phyloP scores from a whole-genome alignment of 2,329 filamentous ascomycete genomes.

The Penicillium paneum region DNA sequence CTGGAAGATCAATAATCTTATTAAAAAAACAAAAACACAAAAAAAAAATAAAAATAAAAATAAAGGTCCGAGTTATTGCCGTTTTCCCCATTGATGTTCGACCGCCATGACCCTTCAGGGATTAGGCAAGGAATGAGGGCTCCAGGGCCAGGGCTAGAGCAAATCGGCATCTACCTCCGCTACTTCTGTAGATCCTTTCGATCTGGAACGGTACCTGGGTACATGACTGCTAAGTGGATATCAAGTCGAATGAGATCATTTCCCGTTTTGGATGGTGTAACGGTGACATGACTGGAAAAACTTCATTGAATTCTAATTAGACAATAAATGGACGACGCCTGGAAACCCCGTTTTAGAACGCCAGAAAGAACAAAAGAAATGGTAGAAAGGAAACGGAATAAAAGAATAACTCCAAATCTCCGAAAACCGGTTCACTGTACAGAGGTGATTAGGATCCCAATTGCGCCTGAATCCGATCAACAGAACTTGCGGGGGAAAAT shows the following conservation, averaged over 20 bases:
- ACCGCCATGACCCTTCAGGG: no score
- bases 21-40: no score
- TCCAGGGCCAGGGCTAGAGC: neutral
- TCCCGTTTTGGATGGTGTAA: neutral
- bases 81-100: constrained; percentile 1
- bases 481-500: constrained; percentile 12
- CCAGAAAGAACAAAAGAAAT: neutral
- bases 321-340: constrained; percentile 7
- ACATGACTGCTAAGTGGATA: neutral
- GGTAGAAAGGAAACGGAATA: no score
- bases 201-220: constrained; percentile 4
- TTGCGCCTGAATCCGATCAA: constrained; percentile 11
- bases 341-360: constrained; percentile 16
- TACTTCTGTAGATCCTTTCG: neutral
- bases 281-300: neutral
- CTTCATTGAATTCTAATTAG: constrained; percentile 5
- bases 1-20: neutral
- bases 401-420: constrained; percentile 15
- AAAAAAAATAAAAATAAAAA: neutral
- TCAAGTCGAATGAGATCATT: neutral
- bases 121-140: no score
- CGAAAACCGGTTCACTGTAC: constrained; percentile 19
- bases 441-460: constrained; percentile 18
- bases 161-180: constrained; percentile 14
- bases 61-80: neutral